Conservation (phyloP, 768 basidiomycete species). For the Kwoniella dendrophila region DNA sequence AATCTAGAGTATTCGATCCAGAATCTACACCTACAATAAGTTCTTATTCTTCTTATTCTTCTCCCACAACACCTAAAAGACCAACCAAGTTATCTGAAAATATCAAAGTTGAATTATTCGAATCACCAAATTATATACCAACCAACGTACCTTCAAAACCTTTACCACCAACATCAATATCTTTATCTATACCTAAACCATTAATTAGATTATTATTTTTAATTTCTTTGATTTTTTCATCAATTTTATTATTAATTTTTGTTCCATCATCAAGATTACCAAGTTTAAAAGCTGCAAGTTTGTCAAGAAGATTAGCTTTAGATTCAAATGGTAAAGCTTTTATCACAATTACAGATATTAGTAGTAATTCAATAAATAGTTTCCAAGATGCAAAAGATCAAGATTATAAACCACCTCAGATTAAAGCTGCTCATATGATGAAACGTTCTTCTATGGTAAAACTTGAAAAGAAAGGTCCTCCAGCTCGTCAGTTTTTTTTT, state of each 20-base stretch:
- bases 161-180: conserved; percentile 26
- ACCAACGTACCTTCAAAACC: conserved; percentile 24
- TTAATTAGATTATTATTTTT: conserved; percentile 40
- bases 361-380: conserved; percentile 24
- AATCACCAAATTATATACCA: conserved; percentile 19
- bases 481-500: conserved; percentile 21
- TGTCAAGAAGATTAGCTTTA: conserved; percentile 36
- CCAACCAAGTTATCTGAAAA: conserved; percentile 19
- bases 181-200: conserved; percentile 37
- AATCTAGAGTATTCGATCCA: background rate
- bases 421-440: conserved; percentile 33
- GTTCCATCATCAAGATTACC: conserved; percentile 42
- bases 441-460: conserved; percentile 22
- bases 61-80: conserved; percentile 20
- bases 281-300: conserved; percentile 28
- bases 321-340: conserved; percentile 33
- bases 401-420: conserved; percentile 44
- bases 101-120: too few relatives aligned
- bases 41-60: conserved; percentile 12
- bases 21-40: conserved; percentile 24
- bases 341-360: conserved; percentile 21
- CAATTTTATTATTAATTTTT: conserved; percentile 31
- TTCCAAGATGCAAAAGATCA: conserved; percentile 31
- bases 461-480: conserved; percentile 17
- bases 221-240: conserved; percentile 28